Base-by-base conservation (phyloP, 2,329 filamentous ascomycete species). In the Orbilia javanica region DNA sequence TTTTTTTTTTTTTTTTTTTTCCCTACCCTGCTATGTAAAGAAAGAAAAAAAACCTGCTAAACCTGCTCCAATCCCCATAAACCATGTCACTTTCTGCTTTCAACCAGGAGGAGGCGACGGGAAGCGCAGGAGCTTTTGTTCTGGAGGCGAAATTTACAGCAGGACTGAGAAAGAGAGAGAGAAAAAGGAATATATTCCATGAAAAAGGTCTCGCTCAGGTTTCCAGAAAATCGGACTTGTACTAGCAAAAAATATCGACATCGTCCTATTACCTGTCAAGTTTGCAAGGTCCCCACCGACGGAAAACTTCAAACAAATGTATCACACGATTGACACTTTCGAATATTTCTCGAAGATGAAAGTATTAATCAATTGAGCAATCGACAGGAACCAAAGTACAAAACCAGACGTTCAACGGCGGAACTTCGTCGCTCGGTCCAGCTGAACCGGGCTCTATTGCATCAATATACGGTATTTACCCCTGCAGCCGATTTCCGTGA, bases 1-100 rank as follows among this genome's bases (percentile, higher is more conserved):
- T 36, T 60, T 60, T 60, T 60, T 48, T 48, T 48, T 48, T 29
- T 52, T 29, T 57, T 36, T 53, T 18, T 11, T 27, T 36, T 18
- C n/a, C 10, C 20, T 52, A 18, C 42, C 50, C 36, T 55, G 39
- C 62, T 60, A n/a, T n/a, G n/a, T n/a, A n/a, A n/a, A n/a, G n/a
- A n/a, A n/a, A n/a, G n/a, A n/a, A n/a, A n/a, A 62, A 74, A 74
- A 39, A 39, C 36, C n/a, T 39, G 36, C 36, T 39, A 39, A 39
- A 77, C 73, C 53, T 36, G 44, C 73, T 77, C 65, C 67, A 62
- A 71, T 44, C 44, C 64, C 42, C 52, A 63, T 53, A 77, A 64
- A 55, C 73, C 73, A 69, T 77, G 60, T 42, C 73, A 66, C 73
- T 66, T 75, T 44, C 46, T 71, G 22, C 42, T 77, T 70, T 77